Percentiles rank a stretch among this genome's conserved stretches.
Evolutionary conservation across 2,329 filamentous ascomycete species (phyloP).

Genomic region (Fusarium globosum): DNA sequence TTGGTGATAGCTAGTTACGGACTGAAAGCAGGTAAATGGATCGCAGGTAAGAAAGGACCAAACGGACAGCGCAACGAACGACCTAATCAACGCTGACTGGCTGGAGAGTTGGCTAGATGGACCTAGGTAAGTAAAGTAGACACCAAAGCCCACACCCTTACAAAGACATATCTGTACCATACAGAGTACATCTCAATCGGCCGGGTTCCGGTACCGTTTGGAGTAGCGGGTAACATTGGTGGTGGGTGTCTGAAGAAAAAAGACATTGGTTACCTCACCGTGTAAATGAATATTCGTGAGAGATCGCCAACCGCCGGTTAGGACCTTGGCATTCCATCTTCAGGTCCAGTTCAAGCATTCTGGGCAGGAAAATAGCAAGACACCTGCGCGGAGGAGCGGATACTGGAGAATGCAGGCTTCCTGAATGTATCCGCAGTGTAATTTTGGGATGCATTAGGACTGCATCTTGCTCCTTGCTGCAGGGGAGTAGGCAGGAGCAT

Average conservation of each 20-base stretch:
- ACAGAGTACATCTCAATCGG: constrained; percentile 35
- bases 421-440: constrained; percentile 33
- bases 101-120: constrained; percentile 36
- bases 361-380: constrained; percentile 8
- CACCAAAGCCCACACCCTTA: constrained; percentile 43
- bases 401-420: constrained; percentile 24
- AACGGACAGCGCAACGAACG: constrained; percentile 35
- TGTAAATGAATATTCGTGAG: constrained; percentile 35
- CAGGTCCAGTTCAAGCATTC: constrained; percentile 15
- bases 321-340: constrained; percentile 23
- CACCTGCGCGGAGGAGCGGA: constrained; percentile 14
- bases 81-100: constrained; percentile 41
- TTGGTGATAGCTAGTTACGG: constrained; percentile 31
- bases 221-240: constrained; percentile 37
- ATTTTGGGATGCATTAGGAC: constrained; percentile 36
- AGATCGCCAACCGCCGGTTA: constrained; percentile 21
- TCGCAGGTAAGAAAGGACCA: constrained; percentile 34
- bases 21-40: constrained; percentile 35
- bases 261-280: constrained; percentile 28
- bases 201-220: constrained; percentile 42
- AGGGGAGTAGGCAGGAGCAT: constrained; percentile 28
- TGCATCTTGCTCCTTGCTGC: constrained; percentile 24
- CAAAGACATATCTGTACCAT: constrained; percentile 33
- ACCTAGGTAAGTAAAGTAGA: constrained; percentile 37
- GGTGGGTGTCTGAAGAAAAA: constrained; percentile 23